Evolutionary conservation across 495 filamentous ascomycete genomes (phyloP), one percentile per base, ranked within the genome.

Genomic region (Annulohypoxylon bovei): DNA sequence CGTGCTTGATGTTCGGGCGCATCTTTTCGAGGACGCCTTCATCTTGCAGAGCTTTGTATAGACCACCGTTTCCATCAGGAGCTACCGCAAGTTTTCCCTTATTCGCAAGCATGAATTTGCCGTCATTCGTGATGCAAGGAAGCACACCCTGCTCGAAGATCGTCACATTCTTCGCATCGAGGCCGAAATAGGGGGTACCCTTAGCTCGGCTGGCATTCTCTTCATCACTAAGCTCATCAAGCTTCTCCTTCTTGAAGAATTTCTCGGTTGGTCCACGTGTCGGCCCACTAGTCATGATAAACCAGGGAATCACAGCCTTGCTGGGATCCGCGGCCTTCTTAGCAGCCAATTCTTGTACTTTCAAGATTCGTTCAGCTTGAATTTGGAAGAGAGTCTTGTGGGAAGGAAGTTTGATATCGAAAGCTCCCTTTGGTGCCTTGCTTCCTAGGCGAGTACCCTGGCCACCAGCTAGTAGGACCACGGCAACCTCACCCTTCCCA

Each of bases 211-310:
- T 37, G 8, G 69, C 67, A 35, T 77, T 77, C 52, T 75, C 75
- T 40, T 71, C 72, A 25, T 65, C 75, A 5, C 69, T 75, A 2
- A 77, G 52, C 57, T 77, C 75, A 6, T 63, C 72, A 4, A 77
- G 64, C 25, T 88, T 87, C 81, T 98, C 84, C 77, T 96, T 82
- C 80, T 91, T 83, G 80, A 99, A 99, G 84, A 94, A 99, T 59
- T 90, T 86, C 85, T 97, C 92, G 6, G 95, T 99, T 8, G 94
- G 92, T 58, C 88, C 88, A 70, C 94, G 87, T 11, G 95, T 99
- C n/a, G 95, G 96, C 8, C 95, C 95, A 72, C 93, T 97, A 66
- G 95, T 99, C 95, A 99, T 99, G 75, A 99, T 91, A 82, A 98
- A 99, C 95, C 95, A 99, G 6, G 95, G 96, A 30, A 99, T 89